Evolutionary conservation across 2,329 filamentous ascomycete species (phyloP).

Genomic region (Fusarium newnesense): DNA sequence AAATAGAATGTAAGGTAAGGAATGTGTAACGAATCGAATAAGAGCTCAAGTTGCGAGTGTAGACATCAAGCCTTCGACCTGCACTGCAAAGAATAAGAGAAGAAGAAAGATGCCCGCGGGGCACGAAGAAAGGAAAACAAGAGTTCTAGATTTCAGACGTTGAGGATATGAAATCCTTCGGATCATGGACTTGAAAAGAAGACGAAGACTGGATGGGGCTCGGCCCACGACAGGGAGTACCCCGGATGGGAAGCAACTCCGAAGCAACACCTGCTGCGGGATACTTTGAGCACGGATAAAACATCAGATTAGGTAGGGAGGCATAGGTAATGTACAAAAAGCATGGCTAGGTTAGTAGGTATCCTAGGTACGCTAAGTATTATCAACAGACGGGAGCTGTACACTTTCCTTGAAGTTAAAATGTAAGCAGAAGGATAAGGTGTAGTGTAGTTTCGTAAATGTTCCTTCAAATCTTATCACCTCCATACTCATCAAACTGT

Average conservation of each 20-base stretch:
- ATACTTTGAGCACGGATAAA: conserved; percentile 27
- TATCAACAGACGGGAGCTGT: neutral
- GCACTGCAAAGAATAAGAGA: conserved; percentile 27
- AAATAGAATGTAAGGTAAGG: conserved; percentile 21
- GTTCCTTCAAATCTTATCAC: conserved; percentile 12
- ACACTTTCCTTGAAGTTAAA: neutral
- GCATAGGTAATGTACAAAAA: neutral
- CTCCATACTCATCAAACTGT: neutral
- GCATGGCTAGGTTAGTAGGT: neutral
- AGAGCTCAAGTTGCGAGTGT: conserved; percentile 21
- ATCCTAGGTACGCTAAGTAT: neutral
- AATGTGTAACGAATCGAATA: conserved; percentile 30
- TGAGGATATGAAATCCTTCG: conserved; percentile 7
- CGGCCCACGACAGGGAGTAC: conserved; percentile 26
- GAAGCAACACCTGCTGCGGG: conserved; percentile 32
- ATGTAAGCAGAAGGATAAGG: neutral
- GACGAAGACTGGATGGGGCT: conserved; percentile 23
- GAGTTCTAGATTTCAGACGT: conserved; percentile 16
- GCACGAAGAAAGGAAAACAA: conserved; percentile 14
- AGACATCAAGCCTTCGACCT: conserved; percentile 37
- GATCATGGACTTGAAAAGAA: conserved; percentile 11
- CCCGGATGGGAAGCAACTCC: conserved; percentile 38
- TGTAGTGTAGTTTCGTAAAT: neutral
- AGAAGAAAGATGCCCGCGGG: conserved; percentile 8
- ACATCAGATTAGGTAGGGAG: conserved; percentile 22